These are phyloP conservation scores for Boletus vermiculosoides DNA, from an alignment of 768 basidiomycete species.

Conservation along the genomic window DNA sequence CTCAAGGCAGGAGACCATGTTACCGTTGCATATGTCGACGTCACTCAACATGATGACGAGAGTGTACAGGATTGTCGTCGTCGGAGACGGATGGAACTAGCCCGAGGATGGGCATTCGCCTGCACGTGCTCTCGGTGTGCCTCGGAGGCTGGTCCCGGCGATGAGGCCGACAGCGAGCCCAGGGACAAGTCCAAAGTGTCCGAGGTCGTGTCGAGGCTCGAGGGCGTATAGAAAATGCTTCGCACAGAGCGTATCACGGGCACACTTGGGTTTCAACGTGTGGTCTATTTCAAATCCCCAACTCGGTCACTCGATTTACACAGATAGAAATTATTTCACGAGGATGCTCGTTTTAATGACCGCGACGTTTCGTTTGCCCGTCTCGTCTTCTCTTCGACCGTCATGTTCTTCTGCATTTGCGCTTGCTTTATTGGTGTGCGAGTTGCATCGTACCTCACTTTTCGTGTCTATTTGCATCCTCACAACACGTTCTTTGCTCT, in stretches of 20 bases:
- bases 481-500: conserved; percentile 4
- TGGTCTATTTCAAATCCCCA: neutral
- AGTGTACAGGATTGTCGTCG: conserved; percentile 53
- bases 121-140: conserved; percentile 68
- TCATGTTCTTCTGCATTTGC: neutral
- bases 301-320: neutral
- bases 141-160: conserved; percentile 44
- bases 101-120: conserved; percentile 79
- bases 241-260: neutral
- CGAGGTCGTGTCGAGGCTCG: conserved; percentile 32
- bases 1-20: conserved; percentile 76
- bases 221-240: conserved; percentile 19
- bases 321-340: neutral
- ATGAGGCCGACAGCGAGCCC: conserved; percentile 33
- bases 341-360: neutral
- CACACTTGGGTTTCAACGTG: neutral
- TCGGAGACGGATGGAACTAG: conserved; percentile 70
- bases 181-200: conserved; percentile 55
- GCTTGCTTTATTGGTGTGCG: neutral
- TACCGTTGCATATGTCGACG: conserved; percentile 74
- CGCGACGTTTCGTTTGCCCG: neutral
- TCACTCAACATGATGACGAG: conserved; percentile 54
- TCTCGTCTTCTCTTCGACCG: neutral
- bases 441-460: neutral
- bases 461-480: conserved; percentile 5